Evolutionary conservation across 768 basidiomycete genomes (phyloP), one percentile per base, ranked within the genome.

Genomic region (Boletus bicolor): DNA sequence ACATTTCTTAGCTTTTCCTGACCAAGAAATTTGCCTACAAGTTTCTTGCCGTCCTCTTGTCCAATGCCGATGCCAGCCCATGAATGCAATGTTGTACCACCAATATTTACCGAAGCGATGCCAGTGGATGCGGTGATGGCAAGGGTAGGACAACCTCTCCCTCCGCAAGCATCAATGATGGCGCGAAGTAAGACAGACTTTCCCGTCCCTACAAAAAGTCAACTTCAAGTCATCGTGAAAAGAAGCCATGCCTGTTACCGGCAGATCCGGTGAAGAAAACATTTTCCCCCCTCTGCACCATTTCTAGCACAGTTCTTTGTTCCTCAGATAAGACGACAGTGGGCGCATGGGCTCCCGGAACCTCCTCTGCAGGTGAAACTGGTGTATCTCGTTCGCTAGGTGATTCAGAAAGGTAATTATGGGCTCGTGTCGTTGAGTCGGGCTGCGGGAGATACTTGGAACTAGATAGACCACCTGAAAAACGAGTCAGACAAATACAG

Each of bases 181-280:
- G 86, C 84, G 4, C 87, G 78, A 15, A 94, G 74, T 0, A 93
- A 73, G 7, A 93, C 86, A 0, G 91, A 93, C 71, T 94, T 94
- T 26, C 91, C 91, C 2, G 91, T 93, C 26, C 85, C 84, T 85
- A 49, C 5, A 49, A 49, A 52, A 17, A 32, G 12, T 67, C 32
- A 58, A 37, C 37, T 30, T 45, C 19, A 11, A 41, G 36, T n/a
- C 24, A 9, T 36, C 14, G 36, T 26, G 35, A 38, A 42, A 37
- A 34, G 10, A 44, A 7, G 2, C 2, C 1, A 28, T 17, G 37
- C 28, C 11, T 37, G 30, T 32, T 54, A 70, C 90, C 91, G 50
- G 92, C 92, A 17, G 88, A 87, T 2, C 92, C 92, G 0, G 91
- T 93, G 68, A 93, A 93, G 71, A 93, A 93, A 8, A 93, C 82